Percentiles rank a stretch among this genome's conserved stretches.
Conservation (phyloP, 495 filamentous ascomycete species). For the Ascobolus immersus region DNA sequence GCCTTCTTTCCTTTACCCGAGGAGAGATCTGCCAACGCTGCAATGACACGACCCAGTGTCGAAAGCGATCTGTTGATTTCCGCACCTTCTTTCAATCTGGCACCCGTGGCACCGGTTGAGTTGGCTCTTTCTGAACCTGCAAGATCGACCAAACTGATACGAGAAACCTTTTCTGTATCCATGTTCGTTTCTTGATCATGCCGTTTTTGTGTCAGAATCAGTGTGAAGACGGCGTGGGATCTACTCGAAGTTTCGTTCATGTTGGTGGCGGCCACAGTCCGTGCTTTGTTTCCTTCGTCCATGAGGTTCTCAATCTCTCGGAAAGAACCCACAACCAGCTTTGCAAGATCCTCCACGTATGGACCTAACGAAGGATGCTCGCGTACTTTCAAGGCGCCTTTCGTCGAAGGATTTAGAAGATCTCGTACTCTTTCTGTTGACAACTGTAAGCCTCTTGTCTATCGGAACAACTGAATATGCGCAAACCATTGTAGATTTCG, state of each 20-base stretch:
- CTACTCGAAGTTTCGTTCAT: slow-evolving; percentile 99
- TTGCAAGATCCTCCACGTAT: slow-evolving; percentile 94
- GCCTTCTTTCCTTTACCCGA: slow-evolving; percentile 61
- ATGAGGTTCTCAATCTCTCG: slow-evolving; percentile 89
- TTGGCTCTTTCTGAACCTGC: slow-evolving; percentile 92
- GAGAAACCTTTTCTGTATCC: slow-evolving; percentile 90
- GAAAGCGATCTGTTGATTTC: slow-evolving; percentile 96
- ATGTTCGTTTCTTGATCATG: slow-evolving; percentile 84
- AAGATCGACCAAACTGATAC: slow-evolving; percentile 92
- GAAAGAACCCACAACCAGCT: slow-evolving; percentile 90
- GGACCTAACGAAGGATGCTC: slow-evolving; percentile 95
- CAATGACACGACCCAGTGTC: slow-evolving; percentile 93
- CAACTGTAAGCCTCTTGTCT: neutral
- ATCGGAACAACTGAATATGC: neutral
- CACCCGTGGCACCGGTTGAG: slow-evolving; percentile 86
- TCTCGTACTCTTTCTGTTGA: slow-evolving; percentile 62
- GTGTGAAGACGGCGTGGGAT: slow-evolving; percentile 92
- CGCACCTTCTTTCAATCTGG: slow-evolving; percentile 88
- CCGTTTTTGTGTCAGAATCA: slow-evolving; percentile 82
- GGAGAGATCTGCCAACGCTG: slow-evolving; percentile 76
- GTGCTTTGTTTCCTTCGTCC: slow-evolving; percentile 97
- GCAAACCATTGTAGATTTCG: slow-evolving; percentile 74
- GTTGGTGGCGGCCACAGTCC: slow-evolving; percentile 95
- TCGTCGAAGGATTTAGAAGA: slow-evolving; percentile 83
- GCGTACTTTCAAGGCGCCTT: slow-evolving; percentile 86